Percentiles rank a stretch among this genome's conserved stretches.
These are phyloP conservation scores for Pterocarpus macrocarpus DNA, from an alignment of 306 rosid species.

Conservation along the genomic window DNA sequence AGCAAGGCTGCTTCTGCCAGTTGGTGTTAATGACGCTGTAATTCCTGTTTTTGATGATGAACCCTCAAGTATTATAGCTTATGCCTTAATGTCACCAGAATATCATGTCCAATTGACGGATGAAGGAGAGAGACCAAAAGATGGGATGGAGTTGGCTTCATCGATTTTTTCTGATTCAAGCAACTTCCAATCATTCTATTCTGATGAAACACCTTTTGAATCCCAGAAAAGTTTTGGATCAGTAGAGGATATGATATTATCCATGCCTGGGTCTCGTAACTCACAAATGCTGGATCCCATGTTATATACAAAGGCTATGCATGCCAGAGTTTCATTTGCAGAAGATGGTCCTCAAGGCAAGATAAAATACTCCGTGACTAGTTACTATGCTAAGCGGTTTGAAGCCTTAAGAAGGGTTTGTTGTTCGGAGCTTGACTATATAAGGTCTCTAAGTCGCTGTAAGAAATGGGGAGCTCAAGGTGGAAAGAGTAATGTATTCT, in stretches of 20 bases:
- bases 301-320: conserved; percentile 69
- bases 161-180: conserved; percentile 62
- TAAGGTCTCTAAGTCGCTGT: conserved; percentile 95
- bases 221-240: conserved; percentile 69
- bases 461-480: conserved; percentile 99
- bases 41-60: conserved; percentile 94
- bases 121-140: conserved; percentile 70
- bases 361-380: conserved; percentile 75
- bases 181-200: conserved; percentile 58
- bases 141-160: conserved; percentile 54
- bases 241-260: conserved; percentile 65
- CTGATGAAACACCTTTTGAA: conserved; percentile 68
- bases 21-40: conserved; percentile 77
- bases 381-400: conserved; percentile 86
- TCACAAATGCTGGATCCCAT: conserved; percentile 66
- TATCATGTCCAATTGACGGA: conserved; percentile 65
- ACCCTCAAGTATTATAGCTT: conserved; percentile 87
- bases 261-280: conserved; percentile 73
- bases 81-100: conserved; percentile 74
- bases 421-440: conserved; percentile 85
- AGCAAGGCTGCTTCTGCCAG: conserved; percentile 79
- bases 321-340: conserved; percentile 85
- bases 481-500: conserved; percentile 97
- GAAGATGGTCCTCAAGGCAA: conserved; percentile 82
- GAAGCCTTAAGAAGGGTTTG: conserved; percentile 88